Evolutionary conservation across 306 rosid genomes (phyloP).

Genomic region (Ceratonia siliqua): DNA sequence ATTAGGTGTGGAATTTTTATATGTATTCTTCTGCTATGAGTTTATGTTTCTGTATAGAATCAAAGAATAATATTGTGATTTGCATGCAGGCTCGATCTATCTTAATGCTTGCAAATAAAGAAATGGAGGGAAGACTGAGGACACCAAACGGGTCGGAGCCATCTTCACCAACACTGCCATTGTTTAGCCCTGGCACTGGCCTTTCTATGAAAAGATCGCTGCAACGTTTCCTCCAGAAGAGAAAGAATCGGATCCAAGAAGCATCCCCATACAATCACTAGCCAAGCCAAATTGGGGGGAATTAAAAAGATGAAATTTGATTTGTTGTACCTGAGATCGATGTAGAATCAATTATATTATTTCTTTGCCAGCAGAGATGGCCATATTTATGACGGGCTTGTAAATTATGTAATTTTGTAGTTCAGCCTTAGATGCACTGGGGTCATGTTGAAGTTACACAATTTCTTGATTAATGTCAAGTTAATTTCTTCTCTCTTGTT

Average conservation of each 20-base stretch:
- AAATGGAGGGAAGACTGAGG: conserved; percentile 45
- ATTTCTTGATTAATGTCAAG: not conserved
- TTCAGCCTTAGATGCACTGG: not conserved
- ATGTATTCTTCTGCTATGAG: too few relatives aligned
- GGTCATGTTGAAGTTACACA: not conserved
- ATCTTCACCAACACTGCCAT: conserved; percentile 34
- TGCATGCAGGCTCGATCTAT: conserved; percentile 50
- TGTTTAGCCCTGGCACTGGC: conserved; percentile 37
- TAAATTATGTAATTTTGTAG: conserved; percentile 9
- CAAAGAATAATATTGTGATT: not conserved
- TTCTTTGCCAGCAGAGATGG: not conserved
- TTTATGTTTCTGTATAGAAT: too few relatives aligned
- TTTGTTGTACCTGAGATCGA: not conserved
- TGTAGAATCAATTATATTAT: not conserved
- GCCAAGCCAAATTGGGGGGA: not conserved
- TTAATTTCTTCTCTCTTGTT: not conserved
- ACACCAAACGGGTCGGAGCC: conserved; percentile 36
- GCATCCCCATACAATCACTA: conserved; percentile 55
- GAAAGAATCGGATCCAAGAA: conserved; percentile 64
- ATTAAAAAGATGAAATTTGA: not conserved
- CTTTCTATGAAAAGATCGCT: conserved; percentile 73
- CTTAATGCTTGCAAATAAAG: conserved; percentile 48
- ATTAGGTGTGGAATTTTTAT: conserved; percentile 20
- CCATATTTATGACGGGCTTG: not conserved
- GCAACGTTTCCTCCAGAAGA: conserved; percentile 76